Percentiles rank a stretch among this genome's conserved stretches.
Evolutionary conservation across 1,284 basidiomycete species (phyloP).

Genomic region (Irpex rosettiformis): DNA sequence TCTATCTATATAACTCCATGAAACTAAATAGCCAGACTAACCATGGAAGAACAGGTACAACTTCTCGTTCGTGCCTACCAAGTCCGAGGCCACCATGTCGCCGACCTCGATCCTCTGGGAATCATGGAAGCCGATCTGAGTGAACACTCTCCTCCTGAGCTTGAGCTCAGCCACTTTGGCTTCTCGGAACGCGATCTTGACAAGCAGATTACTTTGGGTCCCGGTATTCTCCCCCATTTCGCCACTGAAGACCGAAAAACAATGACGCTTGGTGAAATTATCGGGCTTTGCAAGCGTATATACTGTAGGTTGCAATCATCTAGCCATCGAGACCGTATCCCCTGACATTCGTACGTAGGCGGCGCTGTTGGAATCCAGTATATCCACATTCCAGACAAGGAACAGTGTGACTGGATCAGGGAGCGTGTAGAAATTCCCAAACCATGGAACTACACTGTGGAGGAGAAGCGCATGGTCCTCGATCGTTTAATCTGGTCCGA

Average conservation of each 20-base stretch:
- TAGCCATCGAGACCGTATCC: constrained; percentile 3
- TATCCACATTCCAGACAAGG: constrained; percentile 97
- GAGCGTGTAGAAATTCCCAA: constrained; percentile 95
- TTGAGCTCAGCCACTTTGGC: constrained; percentile 91
- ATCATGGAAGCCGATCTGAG: constrained; percentile 88
- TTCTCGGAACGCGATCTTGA: constrained; percentile 93
- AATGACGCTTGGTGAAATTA: constrained; percentile 91
- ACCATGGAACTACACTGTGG: constrained; percentile 97
- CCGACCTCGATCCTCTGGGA: constrained; percentile 93
- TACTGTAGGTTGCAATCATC: constrained; percentile 68
- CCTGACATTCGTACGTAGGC: constrained; percentile 43
- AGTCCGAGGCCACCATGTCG: constrained; percentile 97
- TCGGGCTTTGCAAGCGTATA: constrained; percentile 88
- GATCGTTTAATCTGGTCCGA: constrained; percentile 99
- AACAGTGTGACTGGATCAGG: constrained; percentile 99
- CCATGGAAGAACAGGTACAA: constrained; percentile 66
- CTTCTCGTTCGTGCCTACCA: constrained; percentile 97
- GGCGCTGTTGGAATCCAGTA: constrained; percentile 96
- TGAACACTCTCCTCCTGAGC: constrained; percentile 76
- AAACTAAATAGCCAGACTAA: neutral
- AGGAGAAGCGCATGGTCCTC: constrained; percentile 98
- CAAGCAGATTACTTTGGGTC: constrained; percentile 92
- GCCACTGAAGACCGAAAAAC: constrained; percentile 80
- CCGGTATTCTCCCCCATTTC: constrained; percentile 96
- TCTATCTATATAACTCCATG: neutral